These are phyloP conservation scores for Lasiosphaeriaceae sp. DNA, from an alignment of 495 filamentous ascomycete genomes.

Conservation along the genomic window DNA sequence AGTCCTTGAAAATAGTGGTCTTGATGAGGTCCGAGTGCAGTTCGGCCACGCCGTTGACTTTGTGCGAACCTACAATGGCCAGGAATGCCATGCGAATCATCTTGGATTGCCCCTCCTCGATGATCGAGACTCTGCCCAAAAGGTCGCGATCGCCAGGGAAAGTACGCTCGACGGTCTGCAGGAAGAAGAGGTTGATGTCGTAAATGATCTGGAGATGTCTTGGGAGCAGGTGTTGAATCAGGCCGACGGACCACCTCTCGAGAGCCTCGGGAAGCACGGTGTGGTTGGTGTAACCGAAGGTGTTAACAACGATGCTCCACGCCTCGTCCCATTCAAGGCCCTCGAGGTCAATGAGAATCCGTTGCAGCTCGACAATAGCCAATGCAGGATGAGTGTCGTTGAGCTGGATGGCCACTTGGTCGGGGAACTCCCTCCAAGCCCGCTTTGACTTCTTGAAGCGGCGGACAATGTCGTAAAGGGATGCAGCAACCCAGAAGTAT, in stretches of 20 bases:
- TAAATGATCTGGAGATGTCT: constrained; percentile 98
- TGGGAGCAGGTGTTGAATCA: constrained; percentile 88
- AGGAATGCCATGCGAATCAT: constrained; percentile 96
- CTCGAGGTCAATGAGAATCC: constrained; percentile 86
- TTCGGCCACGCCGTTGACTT: constrained; percentile 97
- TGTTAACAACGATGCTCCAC: constrained; percentile 69
- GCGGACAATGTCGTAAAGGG: constrained; percentile 90
- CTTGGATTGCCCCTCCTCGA: constrained; percentile 96
- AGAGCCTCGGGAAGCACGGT: constrained; percentile 95
- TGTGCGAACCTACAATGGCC: constrained; percentile 95
- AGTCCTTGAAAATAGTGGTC: constrained; percentile 99
- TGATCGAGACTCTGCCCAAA: constrained; percentile 82
- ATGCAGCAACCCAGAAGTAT: constrained; percentile 99
- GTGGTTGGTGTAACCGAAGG: constrained; percentile 96
- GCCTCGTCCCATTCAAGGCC: constrained; percentile 91
- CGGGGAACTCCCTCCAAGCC: constrained; percentile 86
- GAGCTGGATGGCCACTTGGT: constrained; percentile 93
- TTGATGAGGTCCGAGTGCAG: constrained; percentile 95
- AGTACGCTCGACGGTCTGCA: constrained; percentile 80
- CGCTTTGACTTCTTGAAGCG: constrained; percentile 96
- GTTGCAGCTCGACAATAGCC: constrained; percentile 90
- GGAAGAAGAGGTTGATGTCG: constrained; percentile 92
- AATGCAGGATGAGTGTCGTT: constrained; percentile 98
- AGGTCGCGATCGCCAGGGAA: constrained; percentile 90
- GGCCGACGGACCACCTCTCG: constrained; percentile 96